Conservation (phyloP, 805 yeast species). For the Blastobotrys chiropterorum region DNA sequence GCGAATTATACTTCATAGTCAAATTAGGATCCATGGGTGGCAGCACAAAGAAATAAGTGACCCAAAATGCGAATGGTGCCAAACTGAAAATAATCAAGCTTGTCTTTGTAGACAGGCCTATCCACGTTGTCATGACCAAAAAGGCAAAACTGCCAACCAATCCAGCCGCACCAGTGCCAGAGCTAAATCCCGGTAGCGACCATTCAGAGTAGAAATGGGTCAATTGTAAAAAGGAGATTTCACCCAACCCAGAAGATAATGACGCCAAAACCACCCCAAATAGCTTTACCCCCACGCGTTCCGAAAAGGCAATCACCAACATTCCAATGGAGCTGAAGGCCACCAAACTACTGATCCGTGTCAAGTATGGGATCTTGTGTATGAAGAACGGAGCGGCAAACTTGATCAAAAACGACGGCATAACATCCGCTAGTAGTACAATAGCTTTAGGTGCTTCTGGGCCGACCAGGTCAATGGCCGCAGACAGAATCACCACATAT, state of each 20-base stretch:
- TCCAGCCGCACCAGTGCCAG: conserved; percentile 97
- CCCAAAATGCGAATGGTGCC: conserved; percentile 30
- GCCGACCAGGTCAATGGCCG: conserved; percentile 90
- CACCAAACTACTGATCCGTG: conserved; percentile 51
- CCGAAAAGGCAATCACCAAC: conserved; percentile 51
- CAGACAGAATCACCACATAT: conserved; percentile 84
- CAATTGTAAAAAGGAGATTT: conserved; percentile 77
- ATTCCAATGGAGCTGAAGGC: conserved; percentile 64
- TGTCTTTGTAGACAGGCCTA: conserved; percentile 47
- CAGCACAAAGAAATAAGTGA: conserved; percentile 25
- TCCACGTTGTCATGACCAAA: conserved; percentile 63
- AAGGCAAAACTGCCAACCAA: conserved; percentile 67
- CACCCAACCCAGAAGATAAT: conserved; percentile 83
- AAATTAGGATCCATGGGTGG: conserved; percentile 21
- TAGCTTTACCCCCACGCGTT: conserved; percentile 38
- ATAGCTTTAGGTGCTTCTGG: conserved; percentile 75
- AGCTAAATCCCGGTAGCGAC: conserved; percentile 81
- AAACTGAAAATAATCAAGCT: conserved; percentile 53
- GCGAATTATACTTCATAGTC: conserved; percentile 1
- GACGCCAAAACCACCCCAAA: conserved; percentile 77
- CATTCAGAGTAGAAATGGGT: conserved; percentile 63
- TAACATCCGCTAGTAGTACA: conserved; percentile 77
- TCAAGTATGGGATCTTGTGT: conserved; percentile 54
- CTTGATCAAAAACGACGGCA: conserved; percentile 75
- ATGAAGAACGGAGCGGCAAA: conserved; percentile 72